A percentile compares a stretch with the other conserved stretches of the same genome.
Evolutionary conservation across 129 eudicot genomes (phyloP).

Genomic region (Pittosporum tobira): DNA sequence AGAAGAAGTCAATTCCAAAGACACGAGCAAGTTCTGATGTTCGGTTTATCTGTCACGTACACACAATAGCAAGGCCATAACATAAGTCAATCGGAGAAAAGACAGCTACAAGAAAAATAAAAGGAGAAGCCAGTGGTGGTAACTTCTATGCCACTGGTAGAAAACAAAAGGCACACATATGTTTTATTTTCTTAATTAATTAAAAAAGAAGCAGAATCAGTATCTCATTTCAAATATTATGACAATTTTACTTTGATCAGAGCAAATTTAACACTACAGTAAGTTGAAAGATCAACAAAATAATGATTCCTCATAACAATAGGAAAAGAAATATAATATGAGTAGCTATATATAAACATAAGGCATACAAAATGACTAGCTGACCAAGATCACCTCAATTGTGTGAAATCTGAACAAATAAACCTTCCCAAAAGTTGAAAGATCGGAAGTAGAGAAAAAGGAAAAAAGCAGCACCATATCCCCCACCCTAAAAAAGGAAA

Average conservation of each 20-base stretch:
- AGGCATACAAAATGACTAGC: too few species aligned
- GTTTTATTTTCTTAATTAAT: background rate
- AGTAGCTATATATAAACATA: too few species aligned
- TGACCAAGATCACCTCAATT: too few species aligned
- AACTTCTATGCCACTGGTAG: background rate
- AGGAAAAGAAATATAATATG: too few species aligned
- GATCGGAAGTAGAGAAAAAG: too few species aligned
- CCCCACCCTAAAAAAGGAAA: too few species aligned
- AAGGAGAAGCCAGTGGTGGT: background rate
- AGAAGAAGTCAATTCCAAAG: slow-evolving; percentile 94
- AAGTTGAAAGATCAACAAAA: background rate
- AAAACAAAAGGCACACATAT: background rate
- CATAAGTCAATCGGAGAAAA: background rate
- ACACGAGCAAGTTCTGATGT: slow-evolving; percentile 99
- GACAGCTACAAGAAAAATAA: slow-evolving; percentile 1
- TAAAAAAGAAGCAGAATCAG: background rate
- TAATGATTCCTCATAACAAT: too few species aligned
- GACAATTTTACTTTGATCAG: background rate
- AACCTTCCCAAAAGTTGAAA: too few species aligned
- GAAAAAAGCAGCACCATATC: too few species aligned
- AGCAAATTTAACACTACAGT: background rate
- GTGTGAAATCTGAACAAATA: too few species aligned
- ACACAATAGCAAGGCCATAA: background rate
- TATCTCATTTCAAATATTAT: background rate
- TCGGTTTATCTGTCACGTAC: slow-evolving; percentile 59